These are phyloP conservation scores for Fonsecaea multimorphosa DNA, from an alignment of 2,329 filamentous ascomycete genomes.

Conservation along the genomic window DNA sequence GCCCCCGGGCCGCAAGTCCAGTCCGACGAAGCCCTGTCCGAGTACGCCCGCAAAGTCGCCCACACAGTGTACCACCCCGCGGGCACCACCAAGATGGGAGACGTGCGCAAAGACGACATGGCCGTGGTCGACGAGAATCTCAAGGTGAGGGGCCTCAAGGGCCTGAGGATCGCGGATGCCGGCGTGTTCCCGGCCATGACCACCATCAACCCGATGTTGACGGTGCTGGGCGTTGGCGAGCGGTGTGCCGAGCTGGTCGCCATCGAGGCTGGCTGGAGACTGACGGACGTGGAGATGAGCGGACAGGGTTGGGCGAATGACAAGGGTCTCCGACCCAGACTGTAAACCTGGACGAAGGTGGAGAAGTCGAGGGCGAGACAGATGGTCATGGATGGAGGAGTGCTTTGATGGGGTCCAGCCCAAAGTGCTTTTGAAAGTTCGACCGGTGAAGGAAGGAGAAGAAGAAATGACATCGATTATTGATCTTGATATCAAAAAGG, in stretches of 20 bases:
- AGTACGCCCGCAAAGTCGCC: conserved; percentile 80
- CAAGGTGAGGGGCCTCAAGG: conserved; percentile 73
- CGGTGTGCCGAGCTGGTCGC: conserved; percentile 83
- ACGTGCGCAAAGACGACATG: conserved; percentile 68
- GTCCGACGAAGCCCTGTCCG: conserved; percentile 78
- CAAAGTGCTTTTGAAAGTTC: no score
- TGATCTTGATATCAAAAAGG: no score
- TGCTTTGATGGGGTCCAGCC: background rate
- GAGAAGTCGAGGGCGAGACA: background rate
- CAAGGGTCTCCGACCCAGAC: background rate
- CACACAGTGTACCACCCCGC: conserved; percentile 92
- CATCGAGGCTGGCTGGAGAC: conserved; percentile 71
- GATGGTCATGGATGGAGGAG: background rate
- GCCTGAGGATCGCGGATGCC: conserved; percentile 80
- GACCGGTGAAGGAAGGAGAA: no score
- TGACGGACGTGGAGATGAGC: conserved; percentile 14
- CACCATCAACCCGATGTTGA: conserved; percentile 89
- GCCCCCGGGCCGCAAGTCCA: conserved; percentile 76
- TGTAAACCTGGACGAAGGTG: background rate
- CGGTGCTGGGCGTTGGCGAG: conserved; percentile 83
- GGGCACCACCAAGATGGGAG: conserved; percentile 89
- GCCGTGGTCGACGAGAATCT: conserved; percentile 82
- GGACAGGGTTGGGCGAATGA: conserved; percentile 20
- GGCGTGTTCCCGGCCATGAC: conserved; percentile 89
- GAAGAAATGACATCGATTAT: no score